Evolutionary conservation across 2,329 filamentous ascomycete species (phyloP), one percentile per base, ranked within the genome.

Genomic region (Botrytis aclada): DNA sequence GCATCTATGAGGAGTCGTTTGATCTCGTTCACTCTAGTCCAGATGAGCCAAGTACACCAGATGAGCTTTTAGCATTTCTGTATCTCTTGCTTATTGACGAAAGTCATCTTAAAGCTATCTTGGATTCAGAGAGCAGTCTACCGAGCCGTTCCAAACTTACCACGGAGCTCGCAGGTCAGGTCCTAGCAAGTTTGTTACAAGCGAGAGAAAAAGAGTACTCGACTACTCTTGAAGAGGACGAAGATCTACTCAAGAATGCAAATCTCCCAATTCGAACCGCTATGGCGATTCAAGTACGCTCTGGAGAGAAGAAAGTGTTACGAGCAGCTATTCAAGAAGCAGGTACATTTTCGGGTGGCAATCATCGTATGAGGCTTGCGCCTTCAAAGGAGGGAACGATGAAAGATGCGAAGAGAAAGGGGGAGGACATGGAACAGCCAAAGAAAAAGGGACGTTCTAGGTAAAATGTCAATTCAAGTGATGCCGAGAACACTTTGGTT

Each of bases 251-350:
- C 32, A 74, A 78, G 32, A 56, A 74, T 76, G 80, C 73, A 77
- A 81, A 80, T 75, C 78, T 74, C 39, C 61, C 80, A 25, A 66
- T 79, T 72, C 80, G 83, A 72, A 79, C 76, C 22, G 79, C 78
- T 56, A 89, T 90, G 87, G 89, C 90, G 0, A 78, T 87, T 58
- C 83, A 88, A 75, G 88, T 92, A 32, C 85, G 90, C 74, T 80
- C 88, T 7, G 90, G 90, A n/a, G 90, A 92, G 81, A 91, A 91
- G 78, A 82, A 84, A 75, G 84, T 92, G 6, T 76, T 92, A n/a
- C 81, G 82, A 71, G 81, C 84, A 75, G 81, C 87, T 1, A 82
- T 84, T 70, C 74, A 77, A 60, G 82, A 83, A 76, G 81, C 84
- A 47, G 70, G 47, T 32, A 72, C 74, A 16, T 81, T 80, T 58